phyloP scores from a whole-genome alignment of 2,329 filamentous ascomycete genomes.

The Eurotiales sp. region DNA sequence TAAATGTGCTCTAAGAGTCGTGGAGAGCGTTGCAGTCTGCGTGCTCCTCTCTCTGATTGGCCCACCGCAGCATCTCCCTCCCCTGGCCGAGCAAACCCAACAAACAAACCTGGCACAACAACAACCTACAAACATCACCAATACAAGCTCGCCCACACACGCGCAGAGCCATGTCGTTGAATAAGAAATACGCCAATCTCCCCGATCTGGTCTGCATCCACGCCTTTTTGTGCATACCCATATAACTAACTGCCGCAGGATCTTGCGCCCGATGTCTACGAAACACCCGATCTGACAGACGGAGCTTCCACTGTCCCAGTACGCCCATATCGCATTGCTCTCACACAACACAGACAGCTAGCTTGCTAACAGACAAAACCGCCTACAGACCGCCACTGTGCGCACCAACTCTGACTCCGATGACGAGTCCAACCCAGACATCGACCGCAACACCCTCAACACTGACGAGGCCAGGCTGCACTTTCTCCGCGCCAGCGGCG shows the following conservation, averaged over 20 bases:
- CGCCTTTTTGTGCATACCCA: neutral
- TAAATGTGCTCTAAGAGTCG: too few species aligned
- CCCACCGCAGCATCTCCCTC: too few species aligned
- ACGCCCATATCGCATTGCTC: too few species aligned
- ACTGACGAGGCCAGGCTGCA: slow-evolving; percentile 74
- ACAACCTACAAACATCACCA: neutral
- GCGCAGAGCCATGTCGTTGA: slow-evolving; percentile 61
- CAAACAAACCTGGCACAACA: neutral
- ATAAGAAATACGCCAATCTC: slow-evolving; percentile 76
- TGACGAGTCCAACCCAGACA: slow-evolving; percentile 58
- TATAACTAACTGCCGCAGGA: slow-evolving; percentile 54
- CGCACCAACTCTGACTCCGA: slow-evolving; percentile 56
- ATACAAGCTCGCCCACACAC: neutral
- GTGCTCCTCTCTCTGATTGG: too few species aligned
- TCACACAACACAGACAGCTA: too few species aligned
- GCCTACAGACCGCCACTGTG: slow-evolving; percentile 52
- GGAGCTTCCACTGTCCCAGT: slow-evolving; percentile 83
- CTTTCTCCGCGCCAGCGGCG: slow-evolving; percentile 66
- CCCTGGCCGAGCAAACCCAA: neutral
- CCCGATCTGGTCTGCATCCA: slow-evolving; percentile 64
- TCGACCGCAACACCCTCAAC: slow-evolving; percentile 72
- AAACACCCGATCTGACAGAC: slow-evolving; percentile 88
- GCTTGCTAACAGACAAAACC: too few species aligned
- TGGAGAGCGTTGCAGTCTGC: too few species aligned
- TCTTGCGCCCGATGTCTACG: slow-evolving; percentile 90